A percentile compares a stretch with the other conserved stretches of the same genome.
phyloP scores from a whole-genome alignment of 345 rosid species.

The Excoecaria agallocha region DNA sequence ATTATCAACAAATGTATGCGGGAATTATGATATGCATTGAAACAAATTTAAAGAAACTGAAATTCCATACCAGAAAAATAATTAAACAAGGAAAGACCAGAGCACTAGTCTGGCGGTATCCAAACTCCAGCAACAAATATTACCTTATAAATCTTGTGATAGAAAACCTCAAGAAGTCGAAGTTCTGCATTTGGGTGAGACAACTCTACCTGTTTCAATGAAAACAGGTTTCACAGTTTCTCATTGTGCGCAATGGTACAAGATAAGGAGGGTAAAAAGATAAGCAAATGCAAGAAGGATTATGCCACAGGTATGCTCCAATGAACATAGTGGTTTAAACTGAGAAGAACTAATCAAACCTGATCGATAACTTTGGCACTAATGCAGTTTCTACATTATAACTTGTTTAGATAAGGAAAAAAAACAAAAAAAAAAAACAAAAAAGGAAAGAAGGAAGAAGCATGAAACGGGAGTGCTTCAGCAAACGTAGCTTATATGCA shows the following conservation, averaged over 20 bases:
- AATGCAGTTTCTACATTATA: neutral
- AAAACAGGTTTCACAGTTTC: slow-evolving; percentile 1
- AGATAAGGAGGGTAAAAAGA: neutral
- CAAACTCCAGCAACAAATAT: neutral
- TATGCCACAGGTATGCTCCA: neutral
- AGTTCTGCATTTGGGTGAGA: slow-evolving; percentile 87
- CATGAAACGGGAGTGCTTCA: neutral
- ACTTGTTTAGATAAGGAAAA: no score
- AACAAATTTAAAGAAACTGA: neutral
- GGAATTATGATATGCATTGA: no score
- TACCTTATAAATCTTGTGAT: slow-evolving; percentile 96
- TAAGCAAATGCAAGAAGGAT: neutral
- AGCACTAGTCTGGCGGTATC: neutral
- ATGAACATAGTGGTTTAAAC: neutral
- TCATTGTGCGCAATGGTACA: neutral
- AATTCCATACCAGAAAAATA: neutral
- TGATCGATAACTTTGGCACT: neutral
- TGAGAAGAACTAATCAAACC: neutral
- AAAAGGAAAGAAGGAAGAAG: neutral
- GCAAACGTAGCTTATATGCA: neutral
- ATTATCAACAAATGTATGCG: no score
- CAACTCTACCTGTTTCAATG: slow-evolving; percentile 73
- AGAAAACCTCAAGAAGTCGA: slow-evolving; percentile 85
- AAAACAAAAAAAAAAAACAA: no score
- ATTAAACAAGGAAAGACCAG: neutral